Evolutionary conservation across 257 asterid genomes (phyloP), one percentile per base, ranked within the genome.

Genomic region (Forsythia viridissima): DNA sequence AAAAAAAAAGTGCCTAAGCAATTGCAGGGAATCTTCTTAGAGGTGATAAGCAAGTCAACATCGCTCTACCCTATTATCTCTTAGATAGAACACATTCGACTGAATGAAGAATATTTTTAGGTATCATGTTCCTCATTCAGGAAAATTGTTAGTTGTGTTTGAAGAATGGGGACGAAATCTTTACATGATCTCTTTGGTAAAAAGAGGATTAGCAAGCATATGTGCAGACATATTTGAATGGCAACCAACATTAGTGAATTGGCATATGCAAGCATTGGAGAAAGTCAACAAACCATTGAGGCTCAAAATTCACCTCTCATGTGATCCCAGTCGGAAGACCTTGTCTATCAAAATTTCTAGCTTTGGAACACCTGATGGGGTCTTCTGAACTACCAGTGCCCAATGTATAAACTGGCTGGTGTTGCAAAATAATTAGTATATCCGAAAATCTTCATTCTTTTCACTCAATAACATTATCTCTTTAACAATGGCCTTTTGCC

Each of bases 161-260:
- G n/a, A n/a, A n/a, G n/a, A n/a, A n/a, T 94, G 89, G 93, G 98
- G 99, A 34, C 98, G 99, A 79, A 81, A 91, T 83, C 99, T 98
- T 0, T 76, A 79, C 6, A 97, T 88, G 34, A 89, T 94, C 84
- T 74, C 92, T 46, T 70, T 94, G 79, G 95, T 85, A 42, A 93
- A 93, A 84, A 79, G 99, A 75, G 97, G 84, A 73, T 85, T 90
- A 1, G 88, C 88, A 6, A 91, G 96, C 63, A 93, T 93, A 5
- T 94, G 99, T 57, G 88, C 97, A 0, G 91, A 92, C 74, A 90
- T 94, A 74, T 83, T 77, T n/a, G 99, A 94, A 80, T 89, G 95
- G 96, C 99, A 94, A 43, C 99, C 98, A 2, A 90, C 88, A 8
- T 77, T 94, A 73, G 84, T 89, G 46, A 94, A 91, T 69, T 94